Evolutionary conservation across 1,284 basidiomycete species (phyloP).

Genomic region (Pseudozyma sp.): DNA sequence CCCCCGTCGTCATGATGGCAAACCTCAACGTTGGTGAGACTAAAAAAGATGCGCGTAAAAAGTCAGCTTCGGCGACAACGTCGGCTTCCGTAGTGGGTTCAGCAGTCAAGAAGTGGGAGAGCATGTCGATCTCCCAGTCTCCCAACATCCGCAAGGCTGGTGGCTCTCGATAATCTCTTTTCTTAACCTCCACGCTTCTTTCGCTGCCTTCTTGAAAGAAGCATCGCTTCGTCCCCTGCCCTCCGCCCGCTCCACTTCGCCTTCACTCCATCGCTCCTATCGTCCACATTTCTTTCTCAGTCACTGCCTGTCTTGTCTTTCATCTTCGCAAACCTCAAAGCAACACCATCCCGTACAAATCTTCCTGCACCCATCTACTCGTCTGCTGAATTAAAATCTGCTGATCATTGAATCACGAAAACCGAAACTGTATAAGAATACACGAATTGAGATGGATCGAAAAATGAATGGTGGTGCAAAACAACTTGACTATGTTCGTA

Average conservation of each 20-base stretch:
- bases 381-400: not conserved
- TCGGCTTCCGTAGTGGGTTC: conserved; percentile 34
- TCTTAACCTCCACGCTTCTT: not conserved
- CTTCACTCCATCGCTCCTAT: no score
- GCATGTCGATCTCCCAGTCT: conserved; percentile 18
- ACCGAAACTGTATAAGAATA: conserved; percentile 8
- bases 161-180: not conserved
- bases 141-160: not conserved
- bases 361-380: no score
- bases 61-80: no score
- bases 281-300: no score
- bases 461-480: conserved; percentile 3
- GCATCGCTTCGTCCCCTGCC: no score
- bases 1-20: not conserved
- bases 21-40: no score
- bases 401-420: not conserved
- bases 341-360: no score
- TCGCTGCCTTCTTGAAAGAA: no score
- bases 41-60: no score
- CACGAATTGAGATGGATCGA: not conserved
- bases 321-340: no score
- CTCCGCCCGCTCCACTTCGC: no score
- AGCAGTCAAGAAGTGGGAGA: conserved; percentile 50
- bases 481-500: not conserved
- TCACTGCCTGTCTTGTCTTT: no score